Evolutionary conservation across 2,329 filamentous ascomycete genomes (phyloP).

Genomic region (Teratosphaeria viscida): DNA sequence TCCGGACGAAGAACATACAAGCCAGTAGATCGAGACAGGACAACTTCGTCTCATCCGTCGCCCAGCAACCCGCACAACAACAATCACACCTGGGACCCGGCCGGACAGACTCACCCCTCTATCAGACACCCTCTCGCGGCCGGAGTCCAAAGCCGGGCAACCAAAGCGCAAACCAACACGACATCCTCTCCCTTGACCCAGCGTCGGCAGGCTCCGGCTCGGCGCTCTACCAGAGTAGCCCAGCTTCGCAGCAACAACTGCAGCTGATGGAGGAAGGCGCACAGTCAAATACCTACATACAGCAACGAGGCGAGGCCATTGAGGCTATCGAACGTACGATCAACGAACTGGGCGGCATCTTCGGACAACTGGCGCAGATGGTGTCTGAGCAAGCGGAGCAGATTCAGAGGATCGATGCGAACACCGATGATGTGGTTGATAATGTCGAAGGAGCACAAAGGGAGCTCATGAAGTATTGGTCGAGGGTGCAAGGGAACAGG

Average conservation of each 20-base stretch:
- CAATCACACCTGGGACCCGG: conserved; percentile 39
- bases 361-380: conserved; percentile 91
- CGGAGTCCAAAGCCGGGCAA: conserved; percentile 40
- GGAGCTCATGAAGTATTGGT: conserved; percentile 96
- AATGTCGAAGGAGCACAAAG: conserved; percentile 96
- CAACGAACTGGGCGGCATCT: conserved; percentile 80
- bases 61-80: conserved; percentile 35
- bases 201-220: conserved; percentile 27
- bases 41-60: conserved; percentile 89
- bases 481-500: conserved; percentile 81
- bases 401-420: conserved; percentile 94
- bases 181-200: conserved; percentile 44
- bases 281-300: conserved; percentile 76
- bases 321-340: conserved; percentile 96
- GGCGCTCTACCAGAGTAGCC: conserved; percentile 30
- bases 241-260: conserved; percentile 72
- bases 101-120: conserved; percentile 50
- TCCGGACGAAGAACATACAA: conserved; percentile 95
- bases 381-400: conserved; percentile 95
- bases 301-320: conserved; percentile 88
- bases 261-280: conserved; percentile 83
- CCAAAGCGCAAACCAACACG: conserved; percentile 8
- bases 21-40: conserved; percentile 85
- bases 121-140: conserved; percentile 58
- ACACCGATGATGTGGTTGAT: conserved; percentile 94